Conservation (phyloP, 164 flowering plant species). For the Dillenia suffruticosa region DNA sequence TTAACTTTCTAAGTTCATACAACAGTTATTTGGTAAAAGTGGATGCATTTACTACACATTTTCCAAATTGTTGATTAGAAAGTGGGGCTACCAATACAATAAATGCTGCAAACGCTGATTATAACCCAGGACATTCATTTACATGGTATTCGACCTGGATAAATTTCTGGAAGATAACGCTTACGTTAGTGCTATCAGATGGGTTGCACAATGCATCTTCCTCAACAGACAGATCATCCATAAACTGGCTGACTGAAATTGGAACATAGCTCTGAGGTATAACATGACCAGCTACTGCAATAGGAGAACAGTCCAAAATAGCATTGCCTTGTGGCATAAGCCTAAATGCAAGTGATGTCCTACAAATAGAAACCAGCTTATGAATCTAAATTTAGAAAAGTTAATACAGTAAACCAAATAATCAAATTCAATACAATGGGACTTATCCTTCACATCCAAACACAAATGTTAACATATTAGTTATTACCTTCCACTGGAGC, state of each 20-base stretch:
- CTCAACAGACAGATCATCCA: conserved; percentile 92
- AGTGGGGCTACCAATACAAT: too few species aligned
- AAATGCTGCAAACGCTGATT: too few species aligned
- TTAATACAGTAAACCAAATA: conserved; percentile 4
- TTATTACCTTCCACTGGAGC: conserved; percentile 57
- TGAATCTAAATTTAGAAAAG: not conserved
- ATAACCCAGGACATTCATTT: too few species aligned
- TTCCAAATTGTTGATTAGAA: too few species aligned
- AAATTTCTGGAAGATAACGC: conserved; percentile 17
- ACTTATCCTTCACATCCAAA: too few species aligned
- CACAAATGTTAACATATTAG: not conserved
- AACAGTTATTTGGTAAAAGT: too few species aligned
- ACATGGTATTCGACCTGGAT: too few species aligned
- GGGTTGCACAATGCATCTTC: conserved; percentile 55
- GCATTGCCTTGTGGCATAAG: conserved; percentile 95
- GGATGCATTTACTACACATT: too few species aligned
- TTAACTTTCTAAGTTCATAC: too few species aligned
- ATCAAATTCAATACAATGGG: not conserved
- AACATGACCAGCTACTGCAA: conserved; percentile 89
- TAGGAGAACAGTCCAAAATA: conserved; percentile 82
- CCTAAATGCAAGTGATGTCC: conserved; percentile 83
- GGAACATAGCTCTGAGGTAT: conserved; percentile 90
- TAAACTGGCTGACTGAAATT: conserved; percentile 88
- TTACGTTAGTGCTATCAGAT: conserved; percentile 53
- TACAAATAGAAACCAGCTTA: conserved; percentile 26